Evolutionary conservation across 177 flowering plant genomes (phyloP), one percentile per base, ranked within the genome.

Genomic region (Vitis hybrid): DNA sequence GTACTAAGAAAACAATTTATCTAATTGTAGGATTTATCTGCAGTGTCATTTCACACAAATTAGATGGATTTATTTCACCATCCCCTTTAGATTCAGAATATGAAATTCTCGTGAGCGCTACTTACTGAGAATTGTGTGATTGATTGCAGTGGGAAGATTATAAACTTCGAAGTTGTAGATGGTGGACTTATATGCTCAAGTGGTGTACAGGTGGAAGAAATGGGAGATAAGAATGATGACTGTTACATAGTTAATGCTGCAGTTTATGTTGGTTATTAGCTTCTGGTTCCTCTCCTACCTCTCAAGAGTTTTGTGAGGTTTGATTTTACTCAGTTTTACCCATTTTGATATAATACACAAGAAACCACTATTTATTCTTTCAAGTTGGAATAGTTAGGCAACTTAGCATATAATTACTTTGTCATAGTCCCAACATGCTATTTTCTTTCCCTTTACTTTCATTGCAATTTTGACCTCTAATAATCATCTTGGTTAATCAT

Each of bases 241-340:
- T 94, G 98, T 75, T 94, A 92, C 81, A 79, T 94, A 55, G 98
- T 94, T 62, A 94, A 94, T 85, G 97, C 97, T 55, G 98, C 97
- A 58, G 92, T 94, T 31, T 92, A 92, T 80, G 95, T 94, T 74
- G 98, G 98, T 66, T 94, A 94, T 68, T 94, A 79, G 81, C 55
- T 7, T 70, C 69, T 33, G 5, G 3, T 59, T 10, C 19, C 51
- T 49, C 50, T 13, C 51, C 10, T 67, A 16, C 53, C 10, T 22
- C 45, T 52, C 18, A 52, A 58, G 61, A 50, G 31, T n/a, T 62
- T 56, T 51, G 20, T 18, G 29, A 65, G 76, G 76, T 75, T 45
- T 51, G 74, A 64, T 67, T 69, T 59, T 66, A 68, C 49, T 62
- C 61, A 10, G 2, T 26, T 48, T 31, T 10, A 15, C 51, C 49